Base-by-base conservation (phyloP, 331 rosid genomes). In the Arachis monticola region DNA sequence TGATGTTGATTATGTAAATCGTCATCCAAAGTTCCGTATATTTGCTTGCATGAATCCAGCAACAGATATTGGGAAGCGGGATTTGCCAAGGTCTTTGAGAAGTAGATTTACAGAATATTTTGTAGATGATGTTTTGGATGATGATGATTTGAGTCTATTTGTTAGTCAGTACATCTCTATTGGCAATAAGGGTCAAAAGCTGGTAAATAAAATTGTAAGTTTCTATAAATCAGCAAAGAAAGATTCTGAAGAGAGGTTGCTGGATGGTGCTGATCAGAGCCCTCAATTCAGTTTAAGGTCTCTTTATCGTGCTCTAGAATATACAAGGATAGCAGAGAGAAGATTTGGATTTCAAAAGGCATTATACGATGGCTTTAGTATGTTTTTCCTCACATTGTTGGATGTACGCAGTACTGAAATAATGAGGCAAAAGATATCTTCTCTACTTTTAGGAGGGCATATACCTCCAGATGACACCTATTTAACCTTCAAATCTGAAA, bases 31-130 rank as follows among this genome's bases (percentile, higher is more conserved):
- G 67, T 94, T 94, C 52, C 97, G 97, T 51, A 78, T 94, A 78
- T 94, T 94, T 87, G 93, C 96, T 79, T 94, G 99, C 83, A 94
- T 94, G 99, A 94, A 94, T 88, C 99, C 99, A 55, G 96, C 99
- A 44, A 92, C 99, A 11, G 99, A 94, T 87, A 89, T 96, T 14
- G 99, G 99, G 72, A 94, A 92, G 88, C 90, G 96, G 52, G 99
- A 94, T 78, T 78, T 94, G 75, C 97, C 97, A 27, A 81, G 90
- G 42, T 88, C 93, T 59, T 75, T 94, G 67, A 86, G 95, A 81
- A 90, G 96, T 82, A 91, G 99, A 80, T 94, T 91, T 87, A 92
- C 96, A 0, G 97, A 94, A 77, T 92, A 86, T 79, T 94, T 83
- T 82, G 93, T 94, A 44, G 99, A 94, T 83, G 99, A 92, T 69